These are phyloP conservation scores for Ceratocystis alfenasii DNA, from an alignment of 2,329 filamentous ascomycete genomes.

Conservation along the genomic window DNA sequence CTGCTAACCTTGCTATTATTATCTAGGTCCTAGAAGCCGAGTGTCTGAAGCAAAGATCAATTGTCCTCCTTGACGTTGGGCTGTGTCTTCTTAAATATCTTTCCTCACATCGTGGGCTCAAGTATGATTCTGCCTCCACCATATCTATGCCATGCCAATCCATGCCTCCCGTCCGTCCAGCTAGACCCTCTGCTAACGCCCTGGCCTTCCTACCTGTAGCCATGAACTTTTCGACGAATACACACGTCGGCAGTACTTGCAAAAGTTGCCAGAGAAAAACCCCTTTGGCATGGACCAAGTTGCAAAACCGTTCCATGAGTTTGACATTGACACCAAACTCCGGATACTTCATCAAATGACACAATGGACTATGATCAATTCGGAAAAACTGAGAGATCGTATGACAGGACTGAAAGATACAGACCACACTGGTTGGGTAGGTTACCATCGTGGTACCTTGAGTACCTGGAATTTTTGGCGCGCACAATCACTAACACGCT, in stretches of 20 bases:
- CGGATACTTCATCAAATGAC: conserved; percentile 77
- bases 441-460: conserved; percentile 28
- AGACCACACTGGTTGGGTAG: conserved; percentile 75
- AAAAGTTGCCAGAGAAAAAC: conserved; percentile 68
- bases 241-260: conserved; percentile 71
- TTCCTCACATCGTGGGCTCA: conserved; percentile 83
- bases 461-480: background rate
- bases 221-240: conserved; percentile 88
- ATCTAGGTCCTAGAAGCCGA: conserved; percentile 73
- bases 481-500: background rate
- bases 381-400: conserved; percentile 73
- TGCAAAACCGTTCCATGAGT: conserved; percentile 62
- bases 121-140: conserved; percentile 44
- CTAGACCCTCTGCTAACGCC: conserved; percentile 20
- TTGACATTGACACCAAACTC: conserved; percentile 73
- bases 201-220: conserved; percentile 35
- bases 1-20: background rate
- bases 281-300: conserved; percentile 71
- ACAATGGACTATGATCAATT: conserved; percentile 76
- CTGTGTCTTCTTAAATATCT: conserved; percentile 82
- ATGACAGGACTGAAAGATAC: conserved; percentile 71
- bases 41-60: conserved; percentile 69
- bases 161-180: background rate
- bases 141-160: background rate
- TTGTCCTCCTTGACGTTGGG: conserved; percentile 66